Evolutionary conservation across 768 basidiomycete species (phyloP), one percentile per base, ranked within the genome.

Genomic region (Termitomyces sp.): DNA sequence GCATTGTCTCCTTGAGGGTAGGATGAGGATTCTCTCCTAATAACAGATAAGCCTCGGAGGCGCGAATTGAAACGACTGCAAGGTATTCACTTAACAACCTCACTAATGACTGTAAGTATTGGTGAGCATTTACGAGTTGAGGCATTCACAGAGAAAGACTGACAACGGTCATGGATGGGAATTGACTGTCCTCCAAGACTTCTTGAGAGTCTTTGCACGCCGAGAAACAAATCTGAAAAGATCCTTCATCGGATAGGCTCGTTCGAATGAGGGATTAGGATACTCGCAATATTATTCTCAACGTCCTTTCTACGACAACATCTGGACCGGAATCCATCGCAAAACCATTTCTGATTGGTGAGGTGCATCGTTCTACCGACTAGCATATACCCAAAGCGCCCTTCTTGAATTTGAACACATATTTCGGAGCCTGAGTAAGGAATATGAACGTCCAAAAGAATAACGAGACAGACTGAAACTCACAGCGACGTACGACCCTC

Each of bases 131-230:
- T 37, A 17, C 7, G 6, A 36, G 4, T 45, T 12, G 10, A 20
- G 9, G 34, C 2, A 10, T 45, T 20, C 42, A 25, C 36, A 36
- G 5, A 37, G 8, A 7, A 10, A 42, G 36, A 54, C 55, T 34
- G 38, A 61, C 60, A 7, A 0, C 9, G 5, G 61, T 62, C 57
- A 62, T 58, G 0, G 61, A 58, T 2, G 4, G 5, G 11, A 43
- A 8, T 12, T 45, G 37, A n/a, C 14, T 37, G 11, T 36, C 10
- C 20, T 52, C 51, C 10, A 25, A 31, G 2, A 52, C 56, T 46
- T 49, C 8, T 37, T 62, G 38, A 20, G 45, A 48, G 38, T 59
- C 57, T 36, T 55, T 56, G 32, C 61, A 62, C 4, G 61, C 61
- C 5, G 61, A 59, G 2, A 62, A 8, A 25, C 52, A 62, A 32